Base-by-base conservation (phyloP, 176 grass and related monocot genomes). In the Canna indica region DNA sequence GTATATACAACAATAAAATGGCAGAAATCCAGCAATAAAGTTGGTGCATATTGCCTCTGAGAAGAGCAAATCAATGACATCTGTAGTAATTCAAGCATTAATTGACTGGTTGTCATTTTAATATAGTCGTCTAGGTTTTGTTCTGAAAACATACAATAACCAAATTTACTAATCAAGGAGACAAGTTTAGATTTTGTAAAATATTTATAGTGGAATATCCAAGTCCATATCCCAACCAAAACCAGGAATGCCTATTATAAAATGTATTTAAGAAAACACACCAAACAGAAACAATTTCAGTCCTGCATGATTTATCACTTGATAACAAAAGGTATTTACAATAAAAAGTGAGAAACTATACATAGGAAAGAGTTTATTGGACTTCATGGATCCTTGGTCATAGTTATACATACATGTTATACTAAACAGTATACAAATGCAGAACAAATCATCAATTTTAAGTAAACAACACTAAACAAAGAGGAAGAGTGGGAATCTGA, bases 31-130 rank as follows among this genome's bases (percentile, higher is more conserved):
- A 83, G 72, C 60, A 76, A 89, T 76, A 83, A 81, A 32, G 56
- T 96, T 73, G 82, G 80, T 41, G 24, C 81, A 73, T 92, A 92
- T 73, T n/a, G n/a, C n/a, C n/a, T n/a, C n/a, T n/a, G n/a, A n/a
- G n/a, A n/a, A n/a, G n/a, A n/a, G n/a, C n/a, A n/a, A n/a, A n/a
- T n/a, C n/a, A n/a, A n/a, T n/a, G n/a, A n/a, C n/a, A n/a, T n/a
- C n/a, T n/a, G n/a, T n/a, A n/a, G n/a, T n/a, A 50, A 38, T 38
- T 38, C 36, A 38, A 38, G 7, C 7, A 3, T 38, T 38, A 38
- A 3, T 38, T 38, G 36, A n/a, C 7, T 38, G 36, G 7, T 50
- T 50, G 16, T 20, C 4, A 50, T 50, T 18, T 50, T 50, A 20
- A 16, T 50, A 50, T n/a, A n/a, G n/a, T n/a, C n/a, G n/a, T n/a